phyloP scores from a whole-genome alignment of 208 protist genomes.

The Crithidia acanthocephali region DNA sequence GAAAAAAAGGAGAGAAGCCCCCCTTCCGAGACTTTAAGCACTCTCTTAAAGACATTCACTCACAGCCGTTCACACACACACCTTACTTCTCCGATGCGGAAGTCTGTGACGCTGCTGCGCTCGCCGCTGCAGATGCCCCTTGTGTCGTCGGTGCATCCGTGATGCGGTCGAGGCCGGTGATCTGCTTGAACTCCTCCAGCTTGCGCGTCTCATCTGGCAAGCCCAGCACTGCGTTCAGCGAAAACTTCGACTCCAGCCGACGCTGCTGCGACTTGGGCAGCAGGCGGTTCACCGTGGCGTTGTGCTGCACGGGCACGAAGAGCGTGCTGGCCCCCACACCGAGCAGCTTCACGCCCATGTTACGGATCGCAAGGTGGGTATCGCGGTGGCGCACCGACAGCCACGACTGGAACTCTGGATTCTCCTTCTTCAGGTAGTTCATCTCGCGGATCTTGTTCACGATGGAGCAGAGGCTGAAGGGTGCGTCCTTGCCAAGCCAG shows the following conservation, averaged over 20 bases:
- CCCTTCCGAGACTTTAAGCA: too few relatives aligned
- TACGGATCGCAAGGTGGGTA: constrained; percentile 84
- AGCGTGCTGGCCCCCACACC: constrained; percentile 85
- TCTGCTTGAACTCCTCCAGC: constrained; percentile 81
- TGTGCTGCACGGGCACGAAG: constrained; percentile 78
- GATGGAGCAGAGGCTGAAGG: constrained; percentile 82
- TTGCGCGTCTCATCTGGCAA: constrained; percentile 85
- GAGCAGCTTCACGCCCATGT: constrained; percentile 82
- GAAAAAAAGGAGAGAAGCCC: too few relatives aligned
- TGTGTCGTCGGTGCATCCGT: constrained; percentile 13
- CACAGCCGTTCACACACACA: too few relatives aligned
- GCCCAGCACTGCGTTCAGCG: constrained; percentile 75
- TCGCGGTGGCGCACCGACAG: constrained; percentile 74
- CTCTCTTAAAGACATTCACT: too few relatives aligned
- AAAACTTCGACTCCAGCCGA: constrained; percentile 73
- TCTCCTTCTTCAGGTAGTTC: constrained; percentile 86
- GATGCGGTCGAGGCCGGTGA: constrained; percentile 51
- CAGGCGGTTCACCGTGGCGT: constrained; percentile 84
- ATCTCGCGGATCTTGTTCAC: constrained; percentile 92
- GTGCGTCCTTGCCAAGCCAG: constrained; percentile 89
- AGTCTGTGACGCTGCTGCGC: not conserved
- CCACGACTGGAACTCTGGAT: constrained; percentile 91
- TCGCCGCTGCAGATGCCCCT: not conserved
- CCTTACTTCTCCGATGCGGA: not conserved
- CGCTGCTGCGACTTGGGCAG: constrained; percentile 88